These are phyloP conservation scores for Omphalotus olearius DNA, from an alignment of 1,284 basidiomycete species.

Conservation along the genomic window DNA sequence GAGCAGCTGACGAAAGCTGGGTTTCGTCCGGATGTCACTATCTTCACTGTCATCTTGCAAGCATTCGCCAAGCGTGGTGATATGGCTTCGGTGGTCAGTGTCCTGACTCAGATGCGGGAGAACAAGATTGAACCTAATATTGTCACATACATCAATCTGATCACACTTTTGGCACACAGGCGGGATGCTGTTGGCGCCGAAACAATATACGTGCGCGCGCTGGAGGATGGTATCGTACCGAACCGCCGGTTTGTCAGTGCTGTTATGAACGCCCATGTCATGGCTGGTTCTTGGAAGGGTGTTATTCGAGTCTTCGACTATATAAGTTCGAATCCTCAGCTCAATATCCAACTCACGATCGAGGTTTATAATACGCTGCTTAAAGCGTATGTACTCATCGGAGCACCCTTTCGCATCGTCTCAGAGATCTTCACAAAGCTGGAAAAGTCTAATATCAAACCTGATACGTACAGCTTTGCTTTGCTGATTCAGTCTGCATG, in stretches of 20 bases:
- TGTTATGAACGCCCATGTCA: conserved; percentile 83
- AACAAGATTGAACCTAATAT: conserved; percentile 44
- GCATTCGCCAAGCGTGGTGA: conserved; percentile 58
- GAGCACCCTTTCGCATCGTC: conserved; percentile 71
- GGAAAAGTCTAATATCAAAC: conserved; percentile 43
- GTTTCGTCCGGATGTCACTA: conserved; percentile 45
- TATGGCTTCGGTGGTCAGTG: conserved; percentile 44
- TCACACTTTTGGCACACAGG: conserved; percentile 64
- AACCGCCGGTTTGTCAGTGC: conserved; percentile 64
- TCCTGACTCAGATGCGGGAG: conserved; percentile 64
- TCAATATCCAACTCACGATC: conserved; percentile 41
- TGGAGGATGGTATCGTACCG: conserved; percentile 57
- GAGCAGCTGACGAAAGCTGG: conserved; percentile 46
- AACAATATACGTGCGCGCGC: conserved; percentile 60
- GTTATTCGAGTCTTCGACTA: conserved; percentile 74
- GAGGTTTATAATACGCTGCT: conserved; percentile 77
- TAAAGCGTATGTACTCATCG: conserved; percentile 82
- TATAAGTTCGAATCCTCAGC: conserved; percentile 38
- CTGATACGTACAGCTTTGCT: conserved; percentile 69
- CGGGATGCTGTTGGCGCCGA: conserved; percentile 70
- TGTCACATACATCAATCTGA: conserved; percentile 66
- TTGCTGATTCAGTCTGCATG: conserved; percentile 83
- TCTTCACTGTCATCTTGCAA: conserved; percentile 62
- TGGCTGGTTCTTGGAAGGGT: conserved; percentile 76
- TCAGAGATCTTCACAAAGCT: conserved; percentile 63